Conservation (phyloP, 2,329 filamentous ascomycete species). For the Trichophyton rubrum region DNA sequence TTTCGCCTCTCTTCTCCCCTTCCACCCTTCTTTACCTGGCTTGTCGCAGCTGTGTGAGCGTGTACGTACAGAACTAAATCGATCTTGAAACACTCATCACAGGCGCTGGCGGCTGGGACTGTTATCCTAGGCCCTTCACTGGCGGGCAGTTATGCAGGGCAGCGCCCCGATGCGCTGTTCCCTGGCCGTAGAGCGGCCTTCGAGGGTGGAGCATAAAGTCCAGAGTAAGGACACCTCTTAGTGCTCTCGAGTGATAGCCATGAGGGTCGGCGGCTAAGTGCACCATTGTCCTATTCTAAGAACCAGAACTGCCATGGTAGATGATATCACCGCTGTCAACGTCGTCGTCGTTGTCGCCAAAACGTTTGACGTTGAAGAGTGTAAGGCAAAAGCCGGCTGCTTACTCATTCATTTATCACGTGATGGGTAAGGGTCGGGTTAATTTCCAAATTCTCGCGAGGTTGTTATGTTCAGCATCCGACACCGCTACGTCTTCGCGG, state of each 20-base stretch:
- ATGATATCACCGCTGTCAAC: neutral
- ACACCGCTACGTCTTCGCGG: no score
- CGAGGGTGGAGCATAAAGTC: neutral
- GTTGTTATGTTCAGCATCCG: no score
- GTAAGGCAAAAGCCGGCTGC: neutral
- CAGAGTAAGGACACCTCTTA: neutral
- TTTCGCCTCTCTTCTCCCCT: neutral
- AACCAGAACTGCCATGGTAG: neutral
- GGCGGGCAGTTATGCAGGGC: neutral
- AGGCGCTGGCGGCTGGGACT: neutral
- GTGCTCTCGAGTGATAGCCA: neutral
- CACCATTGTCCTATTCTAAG: neutral
- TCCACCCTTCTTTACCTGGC: neutral
- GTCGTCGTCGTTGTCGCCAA: no score
- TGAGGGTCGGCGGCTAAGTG: neutral
- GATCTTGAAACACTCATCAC: conserved; percentile 2
- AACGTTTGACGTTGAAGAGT: neutral
- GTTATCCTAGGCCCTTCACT: neutral
- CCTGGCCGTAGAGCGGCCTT: neutral
- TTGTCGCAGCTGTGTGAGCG: neutral
- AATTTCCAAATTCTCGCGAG: neutral
- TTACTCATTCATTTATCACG: neutral
- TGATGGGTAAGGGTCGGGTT: neutral
- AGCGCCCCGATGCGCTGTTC: neutral
- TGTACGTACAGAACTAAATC: neutral